phyloP scores from a whole-genome alignment of 73 alveolate species.

The Paramecium octaurelia region DNA sequence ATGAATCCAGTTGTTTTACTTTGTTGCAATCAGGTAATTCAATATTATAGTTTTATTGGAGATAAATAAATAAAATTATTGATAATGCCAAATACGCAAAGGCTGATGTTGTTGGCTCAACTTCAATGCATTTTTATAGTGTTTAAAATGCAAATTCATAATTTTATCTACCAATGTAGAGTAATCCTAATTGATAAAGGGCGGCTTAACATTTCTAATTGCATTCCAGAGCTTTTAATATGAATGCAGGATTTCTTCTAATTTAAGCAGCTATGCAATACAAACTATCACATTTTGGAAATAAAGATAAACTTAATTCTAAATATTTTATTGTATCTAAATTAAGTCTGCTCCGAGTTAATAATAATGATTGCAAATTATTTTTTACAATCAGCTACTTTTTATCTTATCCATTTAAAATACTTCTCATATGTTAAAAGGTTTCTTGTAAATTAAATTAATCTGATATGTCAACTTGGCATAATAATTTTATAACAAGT shows the following conservation, averaged over 20 bases:
- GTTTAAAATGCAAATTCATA: constrained; percentile 4
- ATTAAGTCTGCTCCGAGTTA: background rate
- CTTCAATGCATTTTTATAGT: background rate
- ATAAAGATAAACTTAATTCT: background rate
- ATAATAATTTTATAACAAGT: background rate
- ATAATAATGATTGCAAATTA: background rate
- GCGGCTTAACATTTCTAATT: constrained; percentile 30
- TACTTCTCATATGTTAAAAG: background rate
- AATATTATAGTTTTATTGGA: background rate
- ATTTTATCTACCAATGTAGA: background rate
- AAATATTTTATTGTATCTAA: background rate
- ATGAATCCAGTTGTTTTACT: background rate
- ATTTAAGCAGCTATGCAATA: constrained; percentile 2
- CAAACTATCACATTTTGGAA: constrained; percentile 12
- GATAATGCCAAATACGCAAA: constrained; percentile 26
- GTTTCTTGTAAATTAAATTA: background rate
- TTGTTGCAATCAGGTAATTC: background rate
- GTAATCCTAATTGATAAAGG: background rate
- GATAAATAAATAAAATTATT: background rate
- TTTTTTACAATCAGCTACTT: constrained; percentile 1
- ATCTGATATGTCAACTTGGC: background rate
- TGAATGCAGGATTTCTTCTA: background rate
- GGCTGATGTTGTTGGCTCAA: constrained; percentile 37
- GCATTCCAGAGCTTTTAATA: constrained; percentile 9
- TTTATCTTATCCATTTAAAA: background rate